Conservation (phyloP, 805 yeast genomes). For the Candida sonorensis region DNA sequence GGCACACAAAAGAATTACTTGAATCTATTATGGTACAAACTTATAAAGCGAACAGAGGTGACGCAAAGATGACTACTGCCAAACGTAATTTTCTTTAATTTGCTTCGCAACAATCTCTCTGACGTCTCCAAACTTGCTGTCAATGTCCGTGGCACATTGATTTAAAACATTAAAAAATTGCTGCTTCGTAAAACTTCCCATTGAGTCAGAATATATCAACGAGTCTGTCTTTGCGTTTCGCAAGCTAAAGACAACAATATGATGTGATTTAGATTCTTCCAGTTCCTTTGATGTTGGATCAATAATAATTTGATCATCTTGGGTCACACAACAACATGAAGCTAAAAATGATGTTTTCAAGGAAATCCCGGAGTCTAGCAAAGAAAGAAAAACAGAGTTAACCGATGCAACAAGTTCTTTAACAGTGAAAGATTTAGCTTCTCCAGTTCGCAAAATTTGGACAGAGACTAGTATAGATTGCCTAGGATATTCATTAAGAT, state of each 20-base stretch:
- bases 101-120: constrained; percentile 43
- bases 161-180: constrained; percentile 50
- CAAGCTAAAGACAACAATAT: constrained; percentile 56
- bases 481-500: constrained; percentile 66
- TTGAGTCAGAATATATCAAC: constrained; percentile 63
- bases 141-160: constrained; percentile 40
- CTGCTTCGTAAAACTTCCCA: constrained; percentile 59
- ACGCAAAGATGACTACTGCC: too few relatives aligned
- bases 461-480: constrained; percentile 65
- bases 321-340: constrained; percentile 29
- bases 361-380: constrained; percentile 75
- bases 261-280: constrained; percentile 46
- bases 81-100: constrained; percentile 49
- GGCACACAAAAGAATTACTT: too few relatives aligned
- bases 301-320: constrained; percentile 24
- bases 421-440: constrained; percentile 27
- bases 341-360: constrained; percentile 58
- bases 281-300: constrained; percentile 44
- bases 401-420: constrained; percentile 62
- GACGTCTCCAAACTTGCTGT: constrained; percentile 34
- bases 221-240: constrained; percentile 43
- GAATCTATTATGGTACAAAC: too few relatives aligned
- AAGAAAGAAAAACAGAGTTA: constrained; percentile 68
- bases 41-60: too few relatives aligned
- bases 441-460: constrained; percentile 54